These are phyloP conservation scores for Mycena pura DNA, from an alignment of 768 basidiomycete genomes.

Conservation along the genomic window DNA sequence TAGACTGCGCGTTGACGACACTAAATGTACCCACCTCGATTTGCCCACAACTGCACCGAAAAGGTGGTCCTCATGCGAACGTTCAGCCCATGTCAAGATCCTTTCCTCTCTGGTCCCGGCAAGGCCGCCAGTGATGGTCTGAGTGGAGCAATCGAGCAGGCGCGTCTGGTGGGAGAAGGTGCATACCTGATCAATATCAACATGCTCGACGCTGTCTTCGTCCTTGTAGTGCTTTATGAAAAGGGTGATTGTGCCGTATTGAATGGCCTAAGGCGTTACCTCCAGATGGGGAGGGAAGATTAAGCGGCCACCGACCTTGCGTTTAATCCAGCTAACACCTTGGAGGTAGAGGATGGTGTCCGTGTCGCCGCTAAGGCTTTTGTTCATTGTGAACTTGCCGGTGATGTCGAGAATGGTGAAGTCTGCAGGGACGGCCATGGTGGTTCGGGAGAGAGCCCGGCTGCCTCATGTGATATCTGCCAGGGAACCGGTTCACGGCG, in stretches of 20 bases:
- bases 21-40: slow-evolving; percentile 29
- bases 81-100: slow-evolving; percentile 61
- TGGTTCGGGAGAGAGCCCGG: slow-evolving; percentile 13
- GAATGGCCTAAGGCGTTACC: too few species aligned
- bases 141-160: slow-evolving; percentile 29
- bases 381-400: slow-evolving; percentile 75
- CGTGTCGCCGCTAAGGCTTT: slow-evolving; percentile 62
- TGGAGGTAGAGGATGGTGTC: slow-evolving; percentile 73
- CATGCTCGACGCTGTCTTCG: slow-evolving; percentile 62
- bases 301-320: too few species aligned
- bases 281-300: too few species aligned
- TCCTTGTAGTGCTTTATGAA: slow-evolving; percentile 69
- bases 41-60: slow-evolving; percentile 68
- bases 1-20: not conserved
- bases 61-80: slow-evolving; percentile 59
- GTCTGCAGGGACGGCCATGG: slow-evolving; percentile 70
- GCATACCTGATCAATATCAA: slow-evolving; percentile 63
- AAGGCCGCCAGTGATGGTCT: slow-evolving; percentile 67
- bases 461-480: too few species aligned
- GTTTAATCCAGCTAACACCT: slow-evolving; percentile 75
- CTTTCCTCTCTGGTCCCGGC: slow-evolving; percentile 63
- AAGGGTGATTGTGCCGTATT: slow-evolving; percentile 62
- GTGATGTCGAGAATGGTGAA: slow-evolving; percentile 66
- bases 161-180: not conserved
- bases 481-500: not conserved